Evolutionary conservation across 306 rosid species (phyloP).

Genomic region (Vicia villosa): DNA sequence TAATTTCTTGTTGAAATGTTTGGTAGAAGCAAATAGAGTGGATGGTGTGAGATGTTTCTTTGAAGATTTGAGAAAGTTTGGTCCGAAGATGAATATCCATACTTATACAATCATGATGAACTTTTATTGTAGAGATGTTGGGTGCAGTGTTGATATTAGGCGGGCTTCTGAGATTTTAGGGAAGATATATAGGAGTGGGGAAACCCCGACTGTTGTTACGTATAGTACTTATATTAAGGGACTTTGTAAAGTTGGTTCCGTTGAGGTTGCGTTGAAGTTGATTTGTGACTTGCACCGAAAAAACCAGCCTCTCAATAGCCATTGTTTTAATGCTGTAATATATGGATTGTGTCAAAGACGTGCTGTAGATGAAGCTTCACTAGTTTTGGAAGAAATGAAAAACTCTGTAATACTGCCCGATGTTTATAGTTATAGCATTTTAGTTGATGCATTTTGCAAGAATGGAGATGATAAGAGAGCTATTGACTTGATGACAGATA

Average conservation of each 20-base stretch:
- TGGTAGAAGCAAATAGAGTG: constrained; percentile 55
- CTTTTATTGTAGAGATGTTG: constrained; percentile 53
- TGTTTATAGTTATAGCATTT: constrained; percentile 63
- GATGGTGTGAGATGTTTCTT: constrained; percentile 48
- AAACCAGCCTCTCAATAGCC: constrained; percentile 48
- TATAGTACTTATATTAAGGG: constrained; percentile 61
- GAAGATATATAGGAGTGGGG: constrained; percentile 49
- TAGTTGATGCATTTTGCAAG: constrained; percentile 56
- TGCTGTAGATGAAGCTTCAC: constrained; percentile 42
- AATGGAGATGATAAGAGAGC: constrained; percentile 46
- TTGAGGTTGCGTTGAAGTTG: constrained; percentile 44
- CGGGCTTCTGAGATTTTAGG: constrained; percentile 53
- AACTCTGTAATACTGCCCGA: constrained; percentile 52
- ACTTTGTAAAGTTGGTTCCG: constrained; percentile 57
- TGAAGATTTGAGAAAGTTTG: constrained; percentile 50
- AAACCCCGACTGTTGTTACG: constrained; percentile 58
- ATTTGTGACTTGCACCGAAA: constrained; percentile 43
- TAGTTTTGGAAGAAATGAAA: constrained; percentile 61
- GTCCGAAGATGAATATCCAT: constrained; percentile 56
- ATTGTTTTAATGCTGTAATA: constrained; percentile 59
- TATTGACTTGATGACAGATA: constrained; percentile 49
- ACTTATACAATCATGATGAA: constrained; percentile 68
- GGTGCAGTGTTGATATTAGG: constrained; percentile 44
- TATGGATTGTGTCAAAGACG: constrained; percentile 54
- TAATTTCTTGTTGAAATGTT: constrained; percentile 74